A percentile compares a stretch with the other conserved stretches of the same genome.
phyloP scores from a whole-genome alignment of 208 protist species.

The Trypanosomatidae sp. region DNA sequence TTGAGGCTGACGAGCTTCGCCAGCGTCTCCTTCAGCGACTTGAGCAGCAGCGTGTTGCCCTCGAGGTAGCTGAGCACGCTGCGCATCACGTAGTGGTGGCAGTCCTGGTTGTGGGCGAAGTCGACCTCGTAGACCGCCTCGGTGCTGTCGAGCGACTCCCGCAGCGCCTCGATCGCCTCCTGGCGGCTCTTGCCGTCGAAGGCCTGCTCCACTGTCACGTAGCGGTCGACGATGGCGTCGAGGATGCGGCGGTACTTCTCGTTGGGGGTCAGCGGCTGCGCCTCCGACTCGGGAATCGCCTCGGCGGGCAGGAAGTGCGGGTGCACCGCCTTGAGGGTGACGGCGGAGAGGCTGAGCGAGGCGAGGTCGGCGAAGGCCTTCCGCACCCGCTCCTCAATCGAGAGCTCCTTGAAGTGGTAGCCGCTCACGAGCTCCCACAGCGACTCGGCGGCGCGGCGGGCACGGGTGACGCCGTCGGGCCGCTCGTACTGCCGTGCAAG shows the following conservation, averaged over 20 bases:
- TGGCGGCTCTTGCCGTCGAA: slow-evolving; percentile 72
- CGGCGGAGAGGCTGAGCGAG: slow-evolving; percentile 68
- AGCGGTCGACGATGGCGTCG: slow-evolving; percentile 60
- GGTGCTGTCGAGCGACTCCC: slow-evolving; percentile 49
- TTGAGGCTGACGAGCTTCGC: slow-evolving; percentile 49
- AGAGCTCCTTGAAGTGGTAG: slow-evolving; percentile 63
- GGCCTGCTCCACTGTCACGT: slow-evolving; percentile 61
- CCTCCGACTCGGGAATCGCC: slow-evolving; percentile 9
- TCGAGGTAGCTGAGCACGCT: slow-evolving; percentile 60
- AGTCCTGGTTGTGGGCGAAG: slow-evolving; percentile 76
- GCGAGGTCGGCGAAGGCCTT: slow-evolving; percentile 58
- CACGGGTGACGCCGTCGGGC: slow-evolving; percentile 59
- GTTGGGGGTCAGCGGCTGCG: slow-evolving; percentile 40
- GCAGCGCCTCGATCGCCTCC: slow-evolving; percentile 67
- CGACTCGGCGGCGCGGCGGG: slow-evolving; percentile 57
- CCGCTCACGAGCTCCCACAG: slow-evolving; percentile 74
- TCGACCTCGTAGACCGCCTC: slow-evolving; percentile 59
- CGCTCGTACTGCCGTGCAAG: slow-evolving; percentile 52
- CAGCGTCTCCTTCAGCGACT: slow-evolving; percentile 52
- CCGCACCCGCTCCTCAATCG: slow-evolving; percentile 50
- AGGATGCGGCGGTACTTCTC: slow-evolving; percentile 65
- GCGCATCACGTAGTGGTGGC: slow-evolving; percentile 69
- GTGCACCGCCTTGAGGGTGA: slow-evolving; percentile 52
- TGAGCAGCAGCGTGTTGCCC: slow-evolving; percentile 56
- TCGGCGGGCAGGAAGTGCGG: slow-evolving; percentile 42